A percentile compares a stretch with the other conserved stretches of the same genome.
These are phyloP conservation scores for Alternaria atra DNA, from an alignment of 2,329 filamentous ascomycete species.

Conservation along the genomic window DNA sequence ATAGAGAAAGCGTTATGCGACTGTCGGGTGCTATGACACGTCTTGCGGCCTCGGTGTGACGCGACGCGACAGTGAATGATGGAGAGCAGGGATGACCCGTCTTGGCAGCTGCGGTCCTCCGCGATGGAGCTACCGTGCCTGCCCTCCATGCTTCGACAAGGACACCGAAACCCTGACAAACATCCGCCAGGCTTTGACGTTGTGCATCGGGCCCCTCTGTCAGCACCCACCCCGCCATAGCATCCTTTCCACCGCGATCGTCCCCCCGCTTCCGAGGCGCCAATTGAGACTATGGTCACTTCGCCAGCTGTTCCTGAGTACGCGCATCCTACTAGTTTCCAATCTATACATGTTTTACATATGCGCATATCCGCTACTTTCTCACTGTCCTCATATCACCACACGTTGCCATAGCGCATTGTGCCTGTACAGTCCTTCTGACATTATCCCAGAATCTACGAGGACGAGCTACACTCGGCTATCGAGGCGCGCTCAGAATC, in stretches of 20 bases:
- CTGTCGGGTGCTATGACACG: background rate
- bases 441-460: conserved; percentile 74
- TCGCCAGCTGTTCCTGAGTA: conserved; percentile 56
- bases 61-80: conserved; percentile 26
- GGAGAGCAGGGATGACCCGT: conserved; percentile 10
- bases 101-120: conserved; percentile 30
- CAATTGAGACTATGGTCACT: conserved; percentile 52
- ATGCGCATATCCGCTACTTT: conserved; percentile 6
- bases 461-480: conserved; percentile 90
- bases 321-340: conserved; percentile 32
- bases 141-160: conserved; percentile 24
- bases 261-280: conserved; percentile 31
- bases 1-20: background rate
- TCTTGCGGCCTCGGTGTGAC: conserved; percentile 13
- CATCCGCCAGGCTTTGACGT: conserved; percentile 20
- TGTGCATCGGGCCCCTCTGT: conserved; percentile 20
- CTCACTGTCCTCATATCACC: background rate
- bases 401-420: background rate
- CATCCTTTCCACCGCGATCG: conserved; percentile 7
- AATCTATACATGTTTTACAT: conserved; percentile 3
- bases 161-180: conserved; percentile 26
- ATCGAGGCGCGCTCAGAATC: conserved; percentile 93
- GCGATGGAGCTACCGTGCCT: conserved; percentile 27
- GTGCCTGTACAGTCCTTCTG: background rate
- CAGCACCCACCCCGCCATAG: conserved; percentile 20